Conservation (phyloP, 192 early-diverging fungal species). For the Coemansia sp. region DNA sequence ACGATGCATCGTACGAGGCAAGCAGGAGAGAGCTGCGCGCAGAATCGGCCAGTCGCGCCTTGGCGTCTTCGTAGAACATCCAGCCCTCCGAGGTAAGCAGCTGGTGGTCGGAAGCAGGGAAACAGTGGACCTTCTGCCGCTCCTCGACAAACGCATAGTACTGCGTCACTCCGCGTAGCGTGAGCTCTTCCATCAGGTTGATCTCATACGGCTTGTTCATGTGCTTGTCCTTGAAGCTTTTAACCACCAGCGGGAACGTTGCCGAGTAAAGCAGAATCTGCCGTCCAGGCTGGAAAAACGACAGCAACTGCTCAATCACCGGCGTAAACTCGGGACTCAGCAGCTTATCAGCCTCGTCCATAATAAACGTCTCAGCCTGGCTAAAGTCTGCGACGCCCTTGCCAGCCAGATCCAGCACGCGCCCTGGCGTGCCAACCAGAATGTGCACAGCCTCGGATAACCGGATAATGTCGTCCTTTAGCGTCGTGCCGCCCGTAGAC, state of each 20-base stretch:
- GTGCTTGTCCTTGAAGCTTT: conserved; percentile 96
- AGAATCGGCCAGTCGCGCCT: conserved; percentile 16
- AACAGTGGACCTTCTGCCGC: conserved; percentile 94
- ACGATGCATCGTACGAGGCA: conserved; percentile 25
- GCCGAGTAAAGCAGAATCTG: conserved; percentile 97
- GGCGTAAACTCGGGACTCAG: conserved; percentile 98
- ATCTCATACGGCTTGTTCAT: conserved; percentile 97
- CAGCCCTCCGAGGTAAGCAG: conserved; percentile 48
- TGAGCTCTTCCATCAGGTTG: conserved; percentile 99
- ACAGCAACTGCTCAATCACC: conserved; percentile 94
- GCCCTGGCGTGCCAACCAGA: conserved; percentile 95
- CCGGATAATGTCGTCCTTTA: conserved; percentile 98
- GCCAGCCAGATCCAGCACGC: conserved; percentile 93
- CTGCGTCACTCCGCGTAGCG: conserved; percentile 96
- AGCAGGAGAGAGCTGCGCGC: conserved; percentile 17
- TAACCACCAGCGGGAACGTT: conserved; percentile 98
- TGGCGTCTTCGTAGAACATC: conserved; percentile 34
- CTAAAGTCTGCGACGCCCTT: conserved; percentile 92
- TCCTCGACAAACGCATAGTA: conserved; percentile 99
- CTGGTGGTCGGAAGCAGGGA: conserved; percentile 55
- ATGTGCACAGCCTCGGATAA: conserved; percentile 92
- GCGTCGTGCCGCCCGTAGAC: conserved; percentile 94
- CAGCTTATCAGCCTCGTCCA: conserved; percentile 99
- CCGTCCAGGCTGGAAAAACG: conserved; percentile 81
- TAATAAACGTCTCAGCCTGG: conserved; percentile 88